A percentile compares a stretch with the other conserved stretches of the same genome.
Conservation (phyloP, 83 land plant species). For the Picea abies region DNA sequence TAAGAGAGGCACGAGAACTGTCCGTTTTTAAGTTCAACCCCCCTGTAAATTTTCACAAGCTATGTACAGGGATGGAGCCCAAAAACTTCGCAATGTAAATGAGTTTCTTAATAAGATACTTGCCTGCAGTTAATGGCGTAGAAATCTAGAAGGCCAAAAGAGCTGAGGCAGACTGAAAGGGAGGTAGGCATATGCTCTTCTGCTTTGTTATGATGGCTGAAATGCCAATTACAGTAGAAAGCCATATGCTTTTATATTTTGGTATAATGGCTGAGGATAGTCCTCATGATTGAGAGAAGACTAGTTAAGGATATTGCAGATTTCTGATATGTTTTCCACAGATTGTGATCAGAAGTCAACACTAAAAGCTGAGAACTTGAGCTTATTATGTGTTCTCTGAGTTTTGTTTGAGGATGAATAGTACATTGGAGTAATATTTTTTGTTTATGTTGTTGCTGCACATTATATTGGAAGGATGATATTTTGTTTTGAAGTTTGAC, state of each 20-base stretch:
- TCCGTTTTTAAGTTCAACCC: too few relatives aligned
- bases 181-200: neutral
- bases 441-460: neutral
- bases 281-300: neutral
- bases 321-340: constrained; percentile 15
- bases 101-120: too few relatives aligned
- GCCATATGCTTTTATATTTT: neutral
- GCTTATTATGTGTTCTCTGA: neutral
- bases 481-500: too few relatives aligned
- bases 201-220: neutral
- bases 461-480: neutral
- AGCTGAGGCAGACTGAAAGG: too few relatives aligned
- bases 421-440: neutral
- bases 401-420: constrained; percentile 14
- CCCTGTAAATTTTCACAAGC: too few relatives aligned
- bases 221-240: neutral
- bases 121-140: too few relatives aligned
- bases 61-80: too few relatives aligned
- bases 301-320: neutral
- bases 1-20: too few relatives aligned
- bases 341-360: constrained; percentile 4
- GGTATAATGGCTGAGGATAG: too few relatives aligned
- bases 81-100: too few relatives aligned
- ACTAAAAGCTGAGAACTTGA: neutral
- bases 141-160: too few relatives aligned